A percentile compares a stretch with the other conserved stretches of the same genome.
phyloP scores from a whole-genome alignment of 495 filamentous ascomycete species.

The Letharia columbiana region DNA sequence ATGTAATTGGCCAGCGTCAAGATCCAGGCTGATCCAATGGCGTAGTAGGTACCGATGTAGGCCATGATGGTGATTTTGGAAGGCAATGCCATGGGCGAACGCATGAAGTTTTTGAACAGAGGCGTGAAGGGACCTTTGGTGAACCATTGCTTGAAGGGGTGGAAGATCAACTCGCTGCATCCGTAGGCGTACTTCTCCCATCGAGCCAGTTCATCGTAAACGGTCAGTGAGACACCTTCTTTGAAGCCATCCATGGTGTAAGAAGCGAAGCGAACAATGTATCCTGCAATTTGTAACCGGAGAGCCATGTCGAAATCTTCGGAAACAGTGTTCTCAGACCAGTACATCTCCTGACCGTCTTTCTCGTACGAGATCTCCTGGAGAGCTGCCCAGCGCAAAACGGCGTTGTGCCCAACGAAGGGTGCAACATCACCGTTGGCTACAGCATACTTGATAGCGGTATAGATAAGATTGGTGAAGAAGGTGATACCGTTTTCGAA shows the following conservation, averaged over 20 bases:
- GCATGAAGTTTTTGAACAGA: conserved; percentile 62
- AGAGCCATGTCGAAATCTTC: conserved; percentile 85
- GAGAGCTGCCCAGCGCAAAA: conserved; percentile 70
- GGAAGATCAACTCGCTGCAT: conserved; percentile 76
- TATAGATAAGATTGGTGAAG: conserved; percentile 80
- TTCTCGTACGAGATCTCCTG: conserved; percentile 68
- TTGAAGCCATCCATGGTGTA: conserved; percentile 73
- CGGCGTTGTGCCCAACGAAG: conserved; percentile 63
- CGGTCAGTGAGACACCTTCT: conserved; percentile 75
- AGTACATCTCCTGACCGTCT: conserved; percentile 66
- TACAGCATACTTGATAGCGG: conserved; percentile 66
- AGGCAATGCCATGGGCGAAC: conserved; percentile 64
- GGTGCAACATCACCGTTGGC: conserved; percentile 76
- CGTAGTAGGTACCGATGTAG: conserved; percentile 84
- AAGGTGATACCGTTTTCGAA: conserved; percentile 74
- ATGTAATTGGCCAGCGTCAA: conserved; percentile 73
- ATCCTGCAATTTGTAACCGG: conserved; percentile 62
- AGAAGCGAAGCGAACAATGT: conserved; percentile 64
- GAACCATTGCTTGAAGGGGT: conserved; percentile 46
- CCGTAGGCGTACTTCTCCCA: conserved; percentile 87
- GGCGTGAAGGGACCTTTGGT: conserved; percentile 59
- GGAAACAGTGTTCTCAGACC: conserved; percentile 74
- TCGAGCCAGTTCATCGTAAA: conserved; percentile 74
- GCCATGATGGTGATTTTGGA: conserved; percentile 74
- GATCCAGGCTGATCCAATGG: conserved; percentile 70